Evolutionary conservation across 1,284 basidiomycete species (phyloP).

Genomic region (Cerioporus squamosus): DNA sequence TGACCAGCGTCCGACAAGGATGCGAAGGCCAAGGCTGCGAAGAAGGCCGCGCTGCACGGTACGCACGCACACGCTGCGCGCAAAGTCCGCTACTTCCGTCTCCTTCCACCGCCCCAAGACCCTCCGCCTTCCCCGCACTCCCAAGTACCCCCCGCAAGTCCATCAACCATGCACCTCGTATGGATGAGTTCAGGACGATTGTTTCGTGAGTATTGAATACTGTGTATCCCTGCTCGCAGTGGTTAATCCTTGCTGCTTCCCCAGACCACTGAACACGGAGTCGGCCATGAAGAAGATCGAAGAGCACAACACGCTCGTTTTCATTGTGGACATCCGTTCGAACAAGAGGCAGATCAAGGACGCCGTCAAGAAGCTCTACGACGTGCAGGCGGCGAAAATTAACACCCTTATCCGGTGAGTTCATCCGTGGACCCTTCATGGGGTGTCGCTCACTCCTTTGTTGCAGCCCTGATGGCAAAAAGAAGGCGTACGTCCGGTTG

Average conservation of each 20-base stretch:
- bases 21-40: slow-evolving; percentile 90
- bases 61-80: slow-evolving; percentile 75
- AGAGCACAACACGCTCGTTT: slow-evolving; percentile 99
- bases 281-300: slow-evolving; percentile 98
- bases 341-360: slow-evolving; percentile 99
- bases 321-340: slow-evolving; percentile 92
- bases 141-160: slow-evolving; percentile 96
- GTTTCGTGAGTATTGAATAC: slow-evolving; percentile 67
- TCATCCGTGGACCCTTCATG: not conserved
- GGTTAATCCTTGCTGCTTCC: not conserved
- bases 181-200: slow-evolving; percentile 97
- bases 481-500: slow-evolving; percentile 98
- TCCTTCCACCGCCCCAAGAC: slow-evolving; percentile 99
- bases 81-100: slow-evolving; percentile 86
- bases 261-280: slow-evolving; percentile 81
- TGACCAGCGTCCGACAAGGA: slow-evolving; percentile 46
- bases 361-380: slow-evolving; percentile 98
- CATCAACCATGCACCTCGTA: slow-evolving; percentile 91
- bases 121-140: slow-evolving; percentile 82
- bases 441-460: not conserved
- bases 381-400: slow-evolving; percentile 94
- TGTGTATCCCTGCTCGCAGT: too few species aligned
- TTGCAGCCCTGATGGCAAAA: slow-evolving; percentile 93
- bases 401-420: slow-evolving; percentile 96
- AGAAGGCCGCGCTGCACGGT: slow-evolving; percentile 96